These are phyloP conservation scores for Aspergillus cejpii DNA, from an alignment of 2,329 filamentous ascomycete species.

Conservation along the genomic window DNA sequence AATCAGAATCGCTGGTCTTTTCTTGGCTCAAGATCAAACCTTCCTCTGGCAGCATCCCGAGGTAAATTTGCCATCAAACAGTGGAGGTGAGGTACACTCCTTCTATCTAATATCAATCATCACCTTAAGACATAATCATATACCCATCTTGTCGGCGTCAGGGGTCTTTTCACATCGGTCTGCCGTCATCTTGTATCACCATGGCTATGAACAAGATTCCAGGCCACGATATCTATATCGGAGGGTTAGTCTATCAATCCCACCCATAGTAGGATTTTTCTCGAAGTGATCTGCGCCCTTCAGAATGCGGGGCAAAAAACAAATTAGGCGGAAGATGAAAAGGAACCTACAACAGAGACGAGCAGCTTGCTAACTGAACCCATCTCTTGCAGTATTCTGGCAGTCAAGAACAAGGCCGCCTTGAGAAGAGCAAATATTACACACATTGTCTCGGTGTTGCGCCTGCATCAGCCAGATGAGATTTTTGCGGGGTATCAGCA, in stretches of 20 bases:
- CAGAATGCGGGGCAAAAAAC: slow-evolving; percentile 3
- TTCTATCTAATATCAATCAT: no score
- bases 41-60: background rate
- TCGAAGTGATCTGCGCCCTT: background rate
- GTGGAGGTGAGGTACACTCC: no score
- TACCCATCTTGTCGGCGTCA: background rate
- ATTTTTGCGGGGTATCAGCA: slow-evolving; percentile 62
- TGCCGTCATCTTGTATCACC: background rate
- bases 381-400: slow-evolving; percentile 60
- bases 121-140: no score
- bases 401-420: slow-evolving; percentile 63
- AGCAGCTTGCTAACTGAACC: slow-evolving; percentile 4
- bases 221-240: slow-evolving; percentile 67
- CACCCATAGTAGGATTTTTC: slow-evolving; percentile 2
- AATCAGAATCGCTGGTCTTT: background rate
- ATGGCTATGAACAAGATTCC: slow-evolving; percentile 58
- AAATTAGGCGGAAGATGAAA: background rate
- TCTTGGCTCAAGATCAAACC: background rate
- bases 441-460: slow-evolving; percentile 79
- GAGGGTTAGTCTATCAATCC: slow-evolving; percentile 53
- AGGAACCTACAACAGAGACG: background rate
- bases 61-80: background rate
- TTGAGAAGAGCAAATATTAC: slow-evolving; percentile 71
- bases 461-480: slow-evolving; percentile 51
- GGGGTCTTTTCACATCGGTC: background rate